Evolutionary conservation across 352 stramenopile genomes (phyloP), one percentile per base, ranked within the genome.

Genomic region (Pythium dissimile): DNA sequence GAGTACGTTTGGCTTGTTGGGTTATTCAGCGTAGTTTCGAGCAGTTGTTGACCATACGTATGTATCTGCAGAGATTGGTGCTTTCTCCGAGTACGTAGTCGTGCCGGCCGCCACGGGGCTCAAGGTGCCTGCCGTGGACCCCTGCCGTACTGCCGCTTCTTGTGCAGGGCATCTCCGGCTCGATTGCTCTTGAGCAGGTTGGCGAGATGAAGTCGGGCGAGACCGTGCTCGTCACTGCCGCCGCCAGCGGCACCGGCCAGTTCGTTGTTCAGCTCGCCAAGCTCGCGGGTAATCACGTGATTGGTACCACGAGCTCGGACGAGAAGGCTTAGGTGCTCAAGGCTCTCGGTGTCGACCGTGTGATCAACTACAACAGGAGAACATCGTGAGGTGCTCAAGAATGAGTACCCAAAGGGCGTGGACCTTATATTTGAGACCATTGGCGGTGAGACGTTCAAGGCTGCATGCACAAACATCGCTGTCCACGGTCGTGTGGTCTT

Each of bases 361-460:
- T 94, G 58, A 88, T 97, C 45, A 88, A 95, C 65, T 97, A 97
- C 73, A 89, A 72, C 18, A 77, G 64, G 77, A 89, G 48, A 74
- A 73, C 30, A 58, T 87, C 21, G 58, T 27, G 54, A 78, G 27
- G 72, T 84, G 70, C 65, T 88, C n/a, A 82, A 88, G 73, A 79
- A 70, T 9, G 78, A 88, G 77, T 78, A 92, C 69, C 75, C 77
- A 18, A 76, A 84, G 34, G 75, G 75, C 5, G 54, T 90, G 4
- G 64, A 90, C 37, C 72, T 90, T 45, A 77, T 88, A 10, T 88
- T 87, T 38, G 77, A 87, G 64, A 80, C 63, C 12, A 67, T 87
- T 30, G 80, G 77, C 15, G 80, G 77, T 20, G 71, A 86, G 24
- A 74, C 74, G 61, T 74, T 86, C 28, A 64, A 74, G 18, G 49